A percentile compares a stretch with the other conserved stretches of the same genome.
Conservation (phyloP, 176 grass and related monocot genomes). For the Lolium perenne region DNA sequence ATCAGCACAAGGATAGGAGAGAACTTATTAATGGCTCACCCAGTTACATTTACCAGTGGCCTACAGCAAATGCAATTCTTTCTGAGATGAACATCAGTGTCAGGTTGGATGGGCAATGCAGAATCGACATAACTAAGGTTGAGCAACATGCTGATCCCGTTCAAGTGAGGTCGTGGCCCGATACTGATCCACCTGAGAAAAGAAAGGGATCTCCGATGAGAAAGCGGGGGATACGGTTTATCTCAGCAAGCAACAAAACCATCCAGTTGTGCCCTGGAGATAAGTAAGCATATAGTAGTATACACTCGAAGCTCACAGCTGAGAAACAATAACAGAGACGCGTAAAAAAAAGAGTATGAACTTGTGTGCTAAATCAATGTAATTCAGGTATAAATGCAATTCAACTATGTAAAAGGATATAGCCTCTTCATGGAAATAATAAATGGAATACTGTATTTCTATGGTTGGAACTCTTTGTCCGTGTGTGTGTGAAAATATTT, state of each 20-base stretch:
- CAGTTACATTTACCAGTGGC: conserved; percentile 1
- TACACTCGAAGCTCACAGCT: too few relatives aligned
- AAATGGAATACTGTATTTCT: too few relatives aligned
- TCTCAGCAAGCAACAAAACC: conserved; percentile 10
- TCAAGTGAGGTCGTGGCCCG: conserved; percentile 14
- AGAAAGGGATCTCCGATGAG: background rate
- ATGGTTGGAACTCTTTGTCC: too few relatives aligned
- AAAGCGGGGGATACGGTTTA: background rate
- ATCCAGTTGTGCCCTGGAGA: conserved; percentile 42
- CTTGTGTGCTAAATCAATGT: too few relatives aligned
- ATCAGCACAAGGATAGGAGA: conserved; percentile 43
- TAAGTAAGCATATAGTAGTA: background rate
- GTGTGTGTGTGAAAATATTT: too few relatives aligned
- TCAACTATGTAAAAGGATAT: too few relatives aligned
- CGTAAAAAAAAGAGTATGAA: too few relatives aligned
- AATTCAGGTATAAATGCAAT: too few relatives aligned
- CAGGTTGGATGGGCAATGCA: conserved; percentile 39
- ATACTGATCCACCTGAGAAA: conserved; percentile 10
- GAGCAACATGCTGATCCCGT: background rate
- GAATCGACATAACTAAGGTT: conserved; percentile 38
- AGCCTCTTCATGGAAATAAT: too few relatives aligned
- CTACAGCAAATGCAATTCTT: conserved; percentile 15
- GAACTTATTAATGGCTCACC: conserved; percentile 7
- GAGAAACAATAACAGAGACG: too few relatives aligned
- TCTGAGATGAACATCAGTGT: conserved; percentile 43